phyloP scores from a whole-genome alignment of 805 yeast genomes.

The Wickerhamiella kurtzmanii region DNA sequence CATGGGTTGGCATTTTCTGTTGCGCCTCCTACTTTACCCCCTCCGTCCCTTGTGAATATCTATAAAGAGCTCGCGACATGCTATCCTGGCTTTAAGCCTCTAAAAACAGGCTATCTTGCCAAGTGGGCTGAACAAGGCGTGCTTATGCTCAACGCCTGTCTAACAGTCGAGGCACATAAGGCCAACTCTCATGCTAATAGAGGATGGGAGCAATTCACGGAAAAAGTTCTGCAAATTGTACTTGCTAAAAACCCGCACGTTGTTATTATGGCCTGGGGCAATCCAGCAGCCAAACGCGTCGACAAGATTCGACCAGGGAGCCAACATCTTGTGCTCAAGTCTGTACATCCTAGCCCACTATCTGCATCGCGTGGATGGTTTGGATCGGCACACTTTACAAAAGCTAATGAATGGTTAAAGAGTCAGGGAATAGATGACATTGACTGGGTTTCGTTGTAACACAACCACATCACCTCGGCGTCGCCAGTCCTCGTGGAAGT shows the following conservation, averaged over 20 bases:
- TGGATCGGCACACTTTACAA: slow-evolving; percentile 55
- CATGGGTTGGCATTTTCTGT: slow-evolving; percentile 95
- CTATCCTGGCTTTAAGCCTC: slow-evolving; percentile 56
- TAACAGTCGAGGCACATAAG: slow-evolving; percentile 84
- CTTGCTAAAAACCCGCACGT: slow-evolving; percentile 30
- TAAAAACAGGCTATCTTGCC: slow-evolving; percentile 56
- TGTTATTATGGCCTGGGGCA: slow-evolving; percentile 71
- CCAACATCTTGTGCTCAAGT: slow-evolving; percentile 38
- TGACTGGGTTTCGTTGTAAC: slow-evolving; percentile 50
- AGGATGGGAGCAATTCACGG: slow-evolving; percentile 92
- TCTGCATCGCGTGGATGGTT: slow-evolving; percentile 85
- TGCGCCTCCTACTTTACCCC: slow-evolving; percentile 68
- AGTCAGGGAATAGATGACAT: slow-evolving; percentile 36
- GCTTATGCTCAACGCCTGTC: slow-evolving; percentile 67
- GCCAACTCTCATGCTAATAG: slow-evolving; percentile 82
- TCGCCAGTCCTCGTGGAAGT: slow-evolving; percentile 76
- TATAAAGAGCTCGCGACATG: slow-evolving; percentile 59
- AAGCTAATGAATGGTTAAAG: slow-evolving; percentile 66
- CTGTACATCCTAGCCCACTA: slow-evolving; percentile 92
- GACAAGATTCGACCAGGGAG: slow-evolving; percentile 27
- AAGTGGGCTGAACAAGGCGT: slow-evolving; percentile 86
- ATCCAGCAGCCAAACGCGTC: slow-evolving; percentile 55
- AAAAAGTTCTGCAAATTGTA: slow-evolving; percentile 45
- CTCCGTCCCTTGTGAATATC: slow-evolving; percentile 78
- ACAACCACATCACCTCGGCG: slow-evolving; percentile 68